These are phyloP conservation scores for Cyphellophora attinorum DNA, from an alignment of 2,329 filamentous ascomycete genomes.

Conservation along the genomic window DNA sequence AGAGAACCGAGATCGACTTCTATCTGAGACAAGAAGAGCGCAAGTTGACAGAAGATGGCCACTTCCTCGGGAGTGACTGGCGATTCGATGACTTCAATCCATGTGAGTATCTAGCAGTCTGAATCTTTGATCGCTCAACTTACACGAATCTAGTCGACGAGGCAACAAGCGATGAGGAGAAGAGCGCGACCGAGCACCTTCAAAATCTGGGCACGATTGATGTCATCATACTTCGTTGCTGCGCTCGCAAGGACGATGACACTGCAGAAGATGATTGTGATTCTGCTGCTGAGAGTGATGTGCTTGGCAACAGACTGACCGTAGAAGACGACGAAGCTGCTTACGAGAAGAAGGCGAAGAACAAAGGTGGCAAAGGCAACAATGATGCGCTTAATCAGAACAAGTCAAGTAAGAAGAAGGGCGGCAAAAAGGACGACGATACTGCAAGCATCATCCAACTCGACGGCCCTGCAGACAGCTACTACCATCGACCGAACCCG, in stretches of 20 bases:
- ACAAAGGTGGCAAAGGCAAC: not conserved
- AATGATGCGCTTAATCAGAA: too few species aligned
- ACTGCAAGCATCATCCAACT: not conserved
- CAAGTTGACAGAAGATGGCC: slow-evolving; percentile 32
- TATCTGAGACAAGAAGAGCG: slow-evolving; percentile 46
- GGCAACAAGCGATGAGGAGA: not conserved
- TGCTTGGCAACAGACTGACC: slow-evolving; percentile 7
- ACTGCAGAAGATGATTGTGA: slow-evolving; percentile 7
- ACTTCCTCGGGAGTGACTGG: slow-evolving; percentile 43
- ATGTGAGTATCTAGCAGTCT: slow-evolving; percentile 25
- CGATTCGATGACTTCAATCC: slow-evolving; percentile 41
- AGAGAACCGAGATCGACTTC: slow-evolving; percentile 36
- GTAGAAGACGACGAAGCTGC: slow-evolving; percentile 6
- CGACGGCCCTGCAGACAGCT: too few species aligned
- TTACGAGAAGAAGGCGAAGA: slow-evolving; percentile 3
- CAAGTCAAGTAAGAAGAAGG: too few species aligned
- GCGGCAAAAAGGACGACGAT: too few species aligned
- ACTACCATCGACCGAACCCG: slow-evolving; percentile 2
- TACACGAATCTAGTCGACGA: too few species aligned
- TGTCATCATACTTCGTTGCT: slow-evolving; percentile 22
- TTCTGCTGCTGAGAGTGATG: slow-evolving; percentile 15
- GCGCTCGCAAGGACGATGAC: slow-evolving; percentile 5
- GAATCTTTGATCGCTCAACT: too few species aligned
- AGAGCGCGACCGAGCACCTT: slow-evolving; percentile 15
- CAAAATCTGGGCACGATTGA: slow-evolving; percentile 22